Percentiles rank a stretch among this genome's conserved stretches.
Conservation (phyloP, 805 yeast species). For the Wickerhamiella dianesei region DNA sequence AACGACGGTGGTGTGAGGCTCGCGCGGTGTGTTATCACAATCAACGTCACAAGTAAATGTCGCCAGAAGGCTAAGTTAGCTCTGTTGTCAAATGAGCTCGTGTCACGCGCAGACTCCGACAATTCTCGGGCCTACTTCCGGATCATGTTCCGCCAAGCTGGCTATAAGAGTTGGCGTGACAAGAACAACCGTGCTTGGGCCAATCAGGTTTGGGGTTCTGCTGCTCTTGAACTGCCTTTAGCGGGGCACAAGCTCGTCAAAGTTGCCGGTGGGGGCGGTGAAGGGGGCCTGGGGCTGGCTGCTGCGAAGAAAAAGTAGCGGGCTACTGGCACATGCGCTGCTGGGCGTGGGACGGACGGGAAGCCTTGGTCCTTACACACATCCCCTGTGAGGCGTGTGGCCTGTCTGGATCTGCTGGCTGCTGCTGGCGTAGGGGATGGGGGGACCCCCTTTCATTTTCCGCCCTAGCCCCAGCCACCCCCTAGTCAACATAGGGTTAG, state of each 20-base stretch:
- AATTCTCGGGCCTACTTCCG: background rate
- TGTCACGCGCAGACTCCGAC: background rate
- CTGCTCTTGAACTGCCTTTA: background rate
- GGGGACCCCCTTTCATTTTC: background rate
- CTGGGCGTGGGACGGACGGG: too few relatives aligned
- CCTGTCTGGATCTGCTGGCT: too few relatives aligned
- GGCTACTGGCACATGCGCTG: background rate
- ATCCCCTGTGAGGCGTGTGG: too few relatives aligned
- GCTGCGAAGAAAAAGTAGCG: background rate
- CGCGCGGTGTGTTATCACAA: too few relatives aligned
- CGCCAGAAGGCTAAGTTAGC: background rate
- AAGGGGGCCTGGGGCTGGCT: background rate
- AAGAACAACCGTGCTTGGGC: background rate
- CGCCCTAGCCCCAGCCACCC: background rate
- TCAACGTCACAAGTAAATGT: too few relatives aligned
- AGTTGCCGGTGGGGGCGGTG: background rate
- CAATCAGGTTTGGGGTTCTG: background rate
- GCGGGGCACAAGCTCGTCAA: background rate
- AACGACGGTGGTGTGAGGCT: too few relatives aligned
- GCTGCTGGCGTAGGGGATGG: background rate
- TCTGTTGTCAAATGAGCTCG: background rate
- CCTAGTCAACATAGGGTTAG: background rate
- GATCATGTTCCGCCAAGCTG: background rate
- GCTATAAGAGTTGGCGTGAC: background rate
- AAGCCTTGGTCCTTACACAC: too few relatives aligned